Percentiles rank a stretch among this genome's conserved stretches.
Evolutionary conservation across 2,329 filamentous ascomycete species (phyloP).

Genomic region (Helminthosporium solani): DNA sequence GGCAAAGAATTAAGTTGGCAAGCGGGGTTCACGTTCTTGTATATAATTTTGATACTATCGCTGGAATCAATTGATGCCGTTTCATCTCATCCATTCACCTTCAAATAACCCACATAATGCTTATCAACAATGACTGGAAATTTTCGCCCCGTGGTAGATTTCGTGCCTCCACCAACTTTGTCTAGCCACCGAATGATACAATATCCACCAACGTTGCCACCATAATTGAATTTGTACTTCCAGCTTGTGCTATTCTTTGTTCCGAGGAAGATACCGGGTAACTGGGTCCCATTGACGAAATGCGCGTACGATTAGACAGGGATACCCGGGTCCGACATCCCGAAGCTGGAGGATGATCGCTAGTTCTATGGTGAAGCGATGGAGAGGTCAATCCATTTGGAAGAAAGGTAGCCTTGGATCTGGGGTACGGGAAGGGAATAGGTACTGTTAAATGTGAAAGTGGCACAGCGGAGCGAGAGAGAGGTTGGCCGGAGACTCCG

Average conservation of each 20-base stretch:
- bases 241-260: constrained; percentile 7
- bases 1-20: background rate
- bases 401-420: constrained; percentile 2
- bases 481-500: background rate
- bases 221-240: constrained; percentile 14
- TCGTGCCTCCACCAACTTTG: background rate
- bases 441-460: background rate
- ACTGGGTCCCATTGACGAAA: constrained; percentile 1
- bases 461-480: constrained; percentile 8
- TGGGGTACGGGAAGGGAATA: background rate
- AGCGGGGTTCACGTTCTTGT: background rate
- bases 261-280: constrained; percentile 7
- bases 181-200: constrained; percentile 10
- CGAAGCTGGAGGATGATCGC: constrained; percentile 8
- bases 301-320: constrained; percentile 9
- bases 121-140: constrained; percentile 12
- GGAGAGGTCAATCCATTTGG: constrained; percentile 2
- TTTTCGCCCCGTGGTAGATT: constrained; percentile 4
- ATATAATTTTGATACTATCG: too few relatives aligned
- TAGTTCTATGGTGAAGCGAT: constrained; percentile 12
- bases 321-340: constrained; percentile 1
- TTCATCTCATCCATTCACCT: constrained; percentile 2
- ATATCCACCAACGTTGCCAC: constrained; percentile 17
- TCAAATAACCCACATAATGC: constrained; percentile 13
- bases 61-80: background rate